Evolutionary conservation across 1,284 basidiomycete species (phyloP), one percentile per base, ranked within the genome.

Genomic region (Coniferiporia sulphurascens): DNA sequence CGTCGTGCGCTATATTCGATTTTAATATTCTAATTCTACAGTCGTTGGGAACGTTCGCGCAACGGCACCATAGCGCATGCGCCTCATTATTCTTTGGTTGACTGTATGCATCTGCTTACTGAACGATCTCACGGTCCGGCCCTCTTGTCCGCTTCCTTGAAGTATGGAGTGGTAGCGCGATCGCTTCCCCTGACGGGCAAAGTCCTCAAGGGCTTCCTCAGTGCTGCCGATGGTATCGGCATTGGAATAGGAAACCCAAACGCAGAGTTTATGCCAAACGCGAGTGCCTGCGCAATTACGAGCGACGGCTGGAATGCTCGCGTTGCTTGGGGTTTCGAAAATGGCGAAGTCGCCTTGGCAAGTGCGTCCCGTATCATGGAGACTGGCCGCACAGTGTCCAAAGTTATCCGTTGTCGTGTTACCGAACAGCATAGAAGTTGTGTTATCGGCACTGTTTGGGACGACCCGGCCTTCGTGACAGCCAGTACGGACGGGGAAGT

Each of bases 221-320:
- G 91, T 62, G 82, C 89, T 0, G 78, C 80, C 1, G 86, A 86
- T 2, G 58, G 58, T 3, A 75, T 79, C 49, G 86, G 86, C 0
- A 66, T 84, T 10, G 86, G 86, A 0, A 80, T 84, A 56, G 88
- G 87, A 4, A 91, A 92, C 65, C 89, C 88, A 1, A 90, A 92
- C 65, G 80, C 82, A 17, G 89, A 93, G 65, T 88, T 91, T 64
- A 79, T 82, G 6, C 87, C 88, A 4, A 79, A 89, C 59, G 79
- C 90, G 9, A 81, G 84, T 13, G 71, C 77, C 0, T 85, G 84
- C 61, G 71, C 76, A 1, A 72, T 89, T 32, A 69, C 79, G 9
- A 84, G 85, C 0, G 81, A 85, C 49, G 85, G 87, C 1, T 83
- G 83, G 19, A 86, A 87, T 0, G 88, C 82, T 7, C 82, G 82